phyloP scores from a whole-genome alignment of 2,329 filamentous ascomycete species.

The Thielaviopsis cerberus region DNA sequence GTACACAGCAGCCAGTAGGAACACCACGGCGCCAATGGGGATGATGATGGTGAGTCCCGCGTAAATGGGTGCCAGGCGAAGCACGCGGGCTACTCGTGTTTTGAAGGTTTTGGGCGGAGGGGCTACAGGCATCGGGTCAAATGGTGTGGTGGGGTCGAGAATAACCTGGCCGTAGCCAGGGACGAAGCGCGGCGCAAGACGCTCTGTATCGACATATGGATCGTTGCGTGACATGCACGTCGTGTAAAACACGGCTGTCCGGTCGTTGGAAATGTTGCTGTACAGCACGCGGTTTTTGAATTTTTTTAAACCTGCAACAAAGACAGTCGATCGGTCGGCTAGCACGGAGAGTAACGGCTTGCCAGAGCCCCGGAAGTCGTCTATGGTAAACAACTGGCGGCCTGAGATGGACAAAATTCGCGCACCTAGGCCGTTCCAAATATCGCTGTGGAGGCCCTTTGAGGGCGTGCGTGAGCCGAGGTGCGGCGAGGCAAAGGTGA shows the following conservation, averaged over 20 bases:
- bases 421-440: conserved; percentile 73
- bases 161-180: conserved; percentile 58
- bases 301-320: conserved; percentile 56
- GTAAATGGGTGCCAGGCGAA: conserved; percentile 36
- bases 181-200: conserved; percentile 37
- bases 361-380: conserved; percentile 68
- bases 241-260: conserved; percentile 67
- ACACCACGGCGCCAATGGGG: conserved; percentile 52
- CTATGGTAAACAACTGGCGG: conserved; percentile 70
- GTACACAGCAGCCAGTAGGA: conserved; percentile 55
- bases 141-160: conserved; percentile 46
- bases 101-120: conserved; percentile 17
- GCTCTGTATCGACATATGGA: conserved; percentile 49
- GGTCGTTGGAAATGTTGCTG: conserved; percentile 73
- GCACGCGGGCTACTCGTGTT: conserved; percentile 22
- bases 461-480: conserved; percentile 56
- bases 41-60: conserved; percentile 50
- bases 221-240: conserved; percentile 60
- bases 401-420: conserved; percentile 62
- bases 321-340: conserved; percentile 68
- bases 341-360: conserved; percentile 63
- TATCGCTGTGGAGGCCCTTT: conserved; percentile 43
- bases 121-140: conserved; percentile 19
- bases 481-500: conserved; percentile 75
- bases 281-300: conserved; percentile 69